Base-by-base conservation (phyloP, 805 yeast genomes). In the Naumovozyma castellii region DNA sequence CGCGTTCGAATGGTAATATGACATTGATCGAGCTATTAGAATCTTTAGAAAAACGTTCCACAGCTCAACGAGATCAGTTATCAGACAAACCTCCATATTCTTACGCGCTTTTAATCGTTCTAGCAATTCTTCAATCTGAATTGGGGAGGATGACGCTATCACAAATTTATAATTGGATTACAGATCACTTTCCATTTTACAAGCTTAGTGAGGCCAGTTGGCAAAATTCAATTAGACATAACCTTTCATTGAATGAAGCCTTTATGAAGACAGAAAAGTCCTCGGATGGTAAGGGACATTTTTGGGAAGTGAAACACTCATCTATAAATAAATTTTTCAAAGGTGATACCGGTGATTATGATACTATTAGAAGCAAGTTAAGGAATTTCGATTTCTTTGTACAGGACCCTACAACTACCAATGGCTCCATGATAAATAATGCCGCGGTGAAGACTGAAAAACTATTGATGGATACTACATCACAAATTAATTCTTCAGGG, bases 181-280 rank as follows among this genome's bases (percentile, higher is more conserved):
- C 92, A 6, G 78, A 77, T 34, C 82, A 94, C 29, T 90, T 88
- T 61, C 74, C 71, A 45, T 90, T 80, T 58, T 92, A 92, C 62
- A 77, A 79, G 47, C 77, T 75, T 46, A 82, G 84, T 43, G 95
- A 86, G 50, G 82, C 85, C 9, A 96, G 97, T 19, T 90, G 98
- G 98, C 97, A 90, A 63, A 90, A 90, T 64, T 88, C 96, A 27
- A 92, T 90, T 46, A 78, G 98, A 45, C 98, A 90, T 63, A 90
- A 92, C 50, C 67, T 90, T 22, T 86, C 96, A 10, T 71, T 90
- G 51, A 92, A 90, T 62, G 92, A 92, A 57, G 95, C 97, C 0
- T 90, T 90, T 57, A 71, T 82, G 36, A 90, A 90, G 63, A 58
- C 92, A 17, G 95, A 84, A 49, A 82, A 88, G 59, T 88, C 96